phyloP scores from a whole-genome alignment of 345 rosid genomes.

The thale cress (Arabidopsis thaliana) region DNA sequence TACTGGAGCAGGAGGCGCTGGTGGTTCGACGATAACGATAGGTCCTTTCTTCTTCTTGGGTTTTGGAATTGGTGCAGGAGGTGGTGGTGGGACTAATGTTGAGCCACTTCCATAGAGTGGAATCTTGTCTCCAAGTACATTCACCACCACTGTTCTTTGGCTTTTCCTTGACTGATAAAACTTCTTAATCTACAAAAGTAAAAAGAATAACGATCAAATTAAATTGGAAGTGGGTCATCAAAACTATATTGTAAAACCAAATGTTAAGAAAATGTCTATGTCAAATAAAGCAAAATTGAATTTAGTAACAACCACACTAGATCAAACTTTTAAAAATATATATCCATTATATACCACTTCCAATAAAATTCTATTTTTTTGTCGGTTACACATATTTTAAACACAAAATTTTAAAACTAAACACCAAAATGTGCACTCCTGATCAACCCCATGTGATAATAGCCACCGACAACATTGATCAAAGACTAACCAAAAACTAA shows the following conservation, averaged over 20 bases:
- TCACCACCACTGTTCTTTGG: conserved; percentile 62
- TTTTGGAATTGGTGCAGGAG: conserved; percentile 63
- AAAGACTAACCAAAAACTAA: conserved; percentile 25
- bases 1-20: conserved; percentile 57
- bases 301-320: not conserved
- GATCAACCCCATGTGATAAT: conserved; percentile 33
- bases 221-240: not conserved
- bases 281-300: not conserved
- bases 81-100: conserved; percentile 50
- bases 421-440: conserved; percentile 19
- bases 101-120: conserved; percentile 91
- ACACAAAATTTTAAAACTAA: not conserved
- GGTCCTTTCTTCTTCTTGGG: conserved; percentile 43
- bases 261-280: not conserved
- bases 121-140: conserved; percentile 63
- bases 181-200: conserved; percentile 60
- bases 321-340: too few species aligned
- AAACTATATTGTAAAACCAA: not conserved
- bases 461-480: conserved; percentile 36
- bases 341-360: not conserved
- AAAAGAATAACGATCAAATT: not conserved
- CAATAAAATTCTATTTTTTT: not conserved
- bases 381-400: not conserved
- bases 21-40: conserved; percentile 33
- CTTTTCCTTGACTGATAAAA: conserved; percentile 88